A percentile compares a stretch with the other conserved stretches of the same genome.
These are phyloP conservation scores for Arachis monticola DNA, from an alignment of 331 rosid genomes.

Conservation along the genomic window DNA sequence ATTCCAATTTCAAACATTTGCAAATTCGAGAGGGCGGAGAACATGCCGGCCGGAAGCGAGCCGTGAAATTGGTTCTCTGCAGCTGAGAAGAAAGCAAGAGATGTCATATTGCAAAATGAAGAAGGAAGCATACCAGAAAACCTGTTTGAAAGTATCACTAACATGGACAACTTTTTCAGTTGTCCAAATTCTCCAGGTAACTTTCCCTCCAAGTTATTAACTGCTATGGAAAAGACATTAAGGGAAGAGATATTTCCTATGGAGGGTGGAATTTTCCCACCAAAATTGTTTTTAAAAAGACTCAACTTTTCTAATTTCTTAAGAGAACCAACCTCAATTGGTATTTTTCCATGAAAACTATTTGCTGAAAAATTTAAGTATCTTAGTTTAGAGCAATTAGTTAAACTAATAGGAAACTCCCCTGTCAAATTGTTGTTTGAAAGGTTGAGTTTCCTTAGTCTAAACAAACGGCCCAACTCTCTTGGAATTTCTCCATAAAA, in stretches of 20 bases:
- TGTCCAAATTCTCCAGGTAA: not conserved
- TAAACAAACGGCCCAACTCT: not conserved
- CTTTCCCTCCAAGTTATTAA: not conserved
- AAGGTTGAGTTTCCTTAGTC: not conserved
- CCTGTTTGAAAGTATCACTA: not conserved
- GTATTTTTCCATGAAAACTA: not conserved
- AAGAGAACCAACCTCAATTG: not conserved
- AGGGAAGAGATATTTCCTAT: not conserved
- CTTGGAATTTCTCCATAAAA: conserved; percentile 28
- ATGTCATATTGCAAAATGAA: conserved; percentile 2
- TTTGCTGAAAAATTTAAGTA: not conserved
- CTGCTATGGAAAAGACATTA: not conserved
- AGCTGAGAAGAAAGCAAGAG: not conserved
- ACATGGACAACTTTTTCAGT: not conserved
- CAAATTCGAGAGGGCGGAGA: not conserved
- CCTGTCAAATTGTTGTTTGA: not conserved
- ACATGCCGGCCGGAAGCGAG: not conserved
- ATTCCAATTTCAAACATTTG: not conserved
- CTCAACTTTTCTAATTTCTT: not conserved
- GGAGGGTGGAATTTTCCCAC: not conserved
- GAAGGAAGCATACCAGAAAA: not conserved
- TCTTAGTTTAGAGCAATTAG: not conserved
- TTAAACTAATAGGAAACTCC: not conserved
- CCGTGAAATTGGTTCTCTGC: not conserved
- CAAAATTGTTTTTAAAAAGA: not conserved